Base-by-base conservation (phyloP, 2,329 filamentous ascomycete genomes). In the Harringtonia aguacate region DNA sequence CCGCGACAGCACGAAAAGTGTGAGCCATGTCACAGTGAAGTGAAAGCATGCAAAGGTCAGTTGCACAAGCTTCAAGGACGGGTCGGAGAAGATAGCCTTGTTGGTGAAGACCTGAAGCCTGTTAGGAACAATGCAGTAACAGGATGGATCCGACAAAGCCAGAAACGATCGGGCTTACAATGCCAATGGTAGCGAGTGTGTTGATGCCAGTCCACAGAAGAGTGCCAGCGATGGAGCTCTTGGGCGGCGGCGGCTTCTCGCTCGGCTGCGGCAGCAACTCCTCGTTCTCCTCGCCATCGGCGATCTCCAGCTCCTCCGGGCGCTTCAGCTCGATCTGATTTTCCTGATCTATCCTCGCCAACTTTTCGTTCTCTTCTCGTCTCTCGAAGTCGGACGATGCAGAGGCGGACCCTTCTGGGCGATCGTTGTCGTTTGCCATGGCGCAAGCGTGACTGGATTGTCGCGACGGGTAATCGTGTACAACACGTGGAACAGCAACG, bases 1-100 rank as follows among this genome's bases (percentile, higher is more conserved):
- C 2, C 72, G 68, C 20, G 79, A 81, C 47, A 82, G 66, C 36
- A 71, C 59, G 56, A 68, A 79, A n/a, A 84, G 69, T 10, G 79
- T 80, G 4, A 75, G 54, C 60, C 71, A 80, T 22, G 80, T 84
- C 55, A 82, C 65, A 55, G 75, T 65, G 62, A 84, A 84, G 61
- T 84, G 80, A 60, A 83, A 82, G 43, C 75, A 67, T 39, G 79
- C 79, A 54, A 84, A 84, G 30, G 74, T 73, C 41, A 82, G 70
- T 59, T 84, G 79, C 47, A 69, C 72, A 27, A 77, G 67, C 55
- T 76, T 77, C 55, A 81, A 67, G 14, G 69, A 71, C 15, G 73
- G 72, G 48, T 81, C 73, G 21, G 73, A 73, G 63, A 84, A 84
- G 58, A 84, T 81, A 49, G 72, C 72, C 60, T 84, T 84, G 64